Evolutionary conservation across 495 filamentous ascomycete species (phyloP).

Genomic region (Saxophila tyrrhenica): DNA sequence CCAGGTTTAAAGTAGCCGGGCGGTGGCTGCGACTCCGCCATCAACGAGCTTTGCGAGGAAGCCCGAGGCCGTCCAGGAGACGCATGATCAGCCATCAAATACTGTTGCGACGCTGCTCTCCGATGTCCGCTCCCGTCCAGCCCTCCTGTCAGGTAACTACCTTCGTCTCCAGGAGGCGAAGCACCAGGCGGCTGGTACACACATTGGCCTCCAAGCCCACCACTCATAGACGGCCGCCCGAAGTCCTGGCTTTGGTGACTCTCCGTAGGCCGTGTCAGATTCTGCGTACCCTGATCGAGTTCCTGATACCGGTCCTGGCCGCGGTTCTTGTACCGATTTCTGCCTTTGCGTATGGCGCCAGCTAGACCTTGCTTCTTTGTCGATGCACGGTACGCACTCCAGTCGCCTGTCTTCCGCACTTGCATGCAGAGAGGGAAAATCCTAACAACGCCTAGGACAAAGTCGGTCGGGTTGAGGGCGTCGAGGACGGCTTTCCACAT

Average conservation of each 20-base stretch:
- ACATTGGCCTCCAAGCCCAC: background rate
- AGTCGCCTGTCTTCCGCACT: slow-evolving; percentile 4
- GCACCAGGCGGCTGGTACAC: slow-evolving; percentile 3
- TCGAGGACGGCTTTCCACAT: slow-evolving; percentile 5
- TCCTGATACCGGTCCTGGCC: slow-evolving; percentile 1
- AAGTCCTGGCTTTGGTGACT: background rate
- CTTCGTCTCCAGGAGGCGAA: slow-evolving; percentile 1
- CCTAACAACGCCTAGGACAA: slow-evolving; percentile 4
- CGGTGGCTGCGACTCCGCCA: background rate
- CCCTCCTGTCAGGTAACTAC: background rate
- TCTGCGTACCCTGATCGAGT: background rate
- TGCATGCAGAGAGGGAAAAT: slow-evolving; percentile 3
- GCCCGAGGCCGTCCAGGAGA: too few relatives aligned
- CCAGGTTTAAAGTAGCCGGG: background rate
- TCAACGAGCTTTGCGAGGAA: background rate
- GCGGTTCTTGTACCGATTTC: background rate
- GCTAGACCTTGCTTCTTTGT: background rate
- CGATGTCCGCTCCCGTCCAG: background rate
- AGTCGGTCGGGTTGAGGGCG: slow-evolving; percentile 6
- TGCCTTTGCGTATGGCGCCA: background rate
- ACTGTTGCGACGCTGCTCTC: background rate
- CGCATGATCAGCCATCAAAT: background rate
- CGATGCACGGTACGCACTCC: slow-evolving; percentile 2
- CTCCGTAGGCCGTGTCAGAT: background rate
- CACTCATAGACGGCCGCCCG: background rate